Evolutionary conservation across 495 filamentous ascomycete species (phyloP).

Genomic region (Aspergillus nanangensis): DNA sequence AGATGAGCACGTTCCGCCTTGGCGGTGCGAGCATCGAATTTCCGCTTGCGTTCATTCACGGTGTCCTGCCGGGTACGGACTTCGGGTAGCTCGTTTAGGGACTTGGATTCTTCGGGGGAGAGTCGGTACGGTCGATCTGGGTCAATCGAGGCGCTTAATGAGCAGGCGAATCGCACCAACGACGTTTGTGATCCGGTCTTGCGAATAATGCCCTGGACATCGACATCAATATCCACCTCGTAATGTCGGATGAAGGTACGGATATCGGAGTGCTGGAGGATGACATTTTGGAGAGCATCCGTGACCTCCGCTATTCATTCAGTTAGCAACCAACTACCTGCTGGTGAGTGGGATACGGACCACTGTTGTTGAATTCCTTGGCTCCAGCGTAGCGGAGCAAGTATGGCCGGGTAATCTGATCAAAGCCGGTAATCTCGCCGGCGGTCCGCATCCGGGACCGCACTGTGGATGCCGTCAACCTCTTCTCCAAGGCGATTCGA

Average conservation of each 20-base stretch:
- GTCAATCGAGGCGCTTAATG: constrained; percentile 31
- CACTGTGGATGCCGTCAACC: constrained; percentile 12
- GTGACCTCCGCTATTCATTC: constrained; percentile 21
- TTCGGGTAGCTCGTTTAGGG: constrained; percentile 15
- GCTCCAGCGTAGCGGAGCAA: constrained; percentile 18
- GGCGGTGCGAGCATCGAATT: background rate
- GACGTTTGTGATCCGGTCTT: constrained; percentile 13
- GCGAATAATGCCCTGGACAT: constrained; percentile 21
- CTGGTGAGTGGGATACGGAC: constrained; percentile 12
- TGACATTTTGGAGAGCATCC: constrained; percentile 28
- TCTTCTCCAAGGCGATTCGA: constrained; percentile 12
- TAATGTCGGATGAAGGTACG: constrained; percentile 26
- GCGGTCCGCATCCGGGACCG: constrained; percentile 17
- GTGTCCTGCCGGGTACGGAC: constrained; percentile 10
- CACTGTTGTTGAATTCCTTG: constrained; percentile 20
- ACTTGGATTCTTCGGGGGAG: constrained; percentile 12
- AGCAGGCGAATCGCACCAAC: constrained; percentile 23
- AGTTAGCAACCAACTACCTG: constrained; percentile 2
- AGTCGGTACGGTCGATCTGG: constrained; percentile 20
- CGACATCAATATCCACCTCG: constrained; percentile 22
- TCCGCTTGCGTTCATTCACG: constrained; percentile 6
- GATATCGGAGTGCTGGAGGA: constrained; percentile 27
- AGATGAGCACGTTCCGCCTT: background rate
- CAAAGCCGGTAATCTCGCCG: constrained; percentile 22
- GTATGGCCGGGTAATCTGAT: constrained; percentile 17